Evolutionary conservation across 2,329 filamentous ascomycete species (phyloP).

Genomic region (Cytospora mali): DNA sequence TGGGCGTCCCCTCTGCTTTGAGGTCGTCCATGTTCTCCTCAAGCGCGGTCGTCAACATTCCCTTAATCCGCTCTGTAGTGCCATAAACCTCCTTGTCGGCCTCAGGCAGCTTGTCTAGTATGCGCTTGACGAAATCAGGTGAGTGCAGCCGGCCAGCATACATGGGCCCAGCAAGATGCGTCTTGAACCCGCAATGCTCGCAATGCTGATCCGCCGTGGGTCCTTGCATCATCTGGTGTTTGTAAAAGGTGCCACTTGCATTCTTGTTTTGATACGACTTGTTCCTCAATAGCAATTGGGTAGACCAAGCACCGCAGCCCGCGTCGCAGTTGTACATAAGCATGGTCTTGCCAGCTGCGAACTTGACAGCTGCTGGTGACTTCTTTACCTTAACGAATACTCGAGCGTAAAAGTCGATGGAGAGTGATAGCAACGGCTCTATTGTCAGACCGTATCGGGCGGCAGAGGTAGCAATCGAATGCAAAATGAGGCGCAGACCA

Average conservation of each 20-base stretch:
- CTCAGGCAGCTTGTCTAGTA: constrained; percentile 72
- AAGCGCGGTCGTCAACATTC: constrained; percentile 86
- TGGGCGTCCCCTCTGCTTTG: constrained; percentile 36
- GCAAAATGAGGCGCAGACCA: constrained; percentile 82
- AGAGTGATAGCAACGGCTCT: constrained; percentile 88
- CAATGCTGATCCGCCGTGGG: constrained; percentile 70
- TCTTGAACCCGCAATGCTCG: constrained; percentile 82
- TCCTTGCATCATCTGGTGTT: constrained; percentile 73
- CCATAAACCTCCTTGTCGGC: constrained; percentile 72
- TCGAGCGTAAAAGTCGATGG: constrained; percentile 93
- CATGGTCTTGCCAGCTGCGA: constrained; percentile 89
- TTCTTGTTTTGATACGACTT: constrained; percentile 70
- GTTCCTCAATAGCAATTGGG: constrained; percentile 75
- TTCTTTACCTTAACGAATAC: constrained; percentile 83
- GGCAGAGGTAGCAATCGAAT: constrained; percentile 78
- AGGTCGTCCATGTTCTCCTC: constrained; percentile 64
- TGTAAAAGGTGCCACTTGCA: constrained; percentile 70
- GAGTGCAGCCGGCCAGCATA: constrained; percentile 90
- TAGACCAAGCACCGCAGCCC: constrained; percentile 90
- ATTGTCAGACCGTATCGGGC: constrained; percentile 85
- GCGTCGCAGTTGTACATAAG: constrained; percentile 86
- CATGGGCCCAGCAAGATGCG: constrained; percentile 91
- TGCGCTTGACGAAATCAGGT: constrained; percentile 74
- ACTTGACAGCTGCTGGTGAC: constrained; percentile 85
- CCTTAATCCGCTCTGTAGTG: constrained; percentile 79